Evolutionary conservation across 768 basidiomycete genomes (phyloP), one percentile per base, ranked within the genome.

Genomic region (Cystofilobasidium capitatum): DNA sequence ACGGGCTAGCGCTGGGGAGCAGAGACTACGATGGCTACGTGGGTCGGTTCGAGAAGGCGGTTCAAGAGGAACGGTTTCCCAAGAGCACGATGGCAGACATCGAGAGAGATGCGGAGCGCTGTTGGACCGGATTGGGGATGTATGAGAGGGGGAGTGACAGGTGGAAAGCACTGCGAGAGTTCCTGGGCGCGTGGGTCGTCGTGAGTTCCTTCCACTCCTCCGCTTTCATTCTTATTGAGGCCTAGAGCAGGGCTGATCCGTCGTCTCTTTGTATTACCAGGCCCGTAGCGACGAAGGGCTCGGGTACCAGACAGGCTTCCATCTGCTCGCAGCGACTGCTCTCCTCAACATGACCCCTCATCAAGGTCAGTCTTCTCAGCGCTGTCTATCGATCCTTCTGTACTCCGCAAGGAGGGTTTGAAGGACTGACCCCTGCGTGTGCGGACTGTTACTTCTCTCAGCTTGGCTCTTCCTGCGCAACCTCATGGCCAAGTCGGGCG

Each of bases 211-310:
- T 37, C 16, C 29, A 2, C 14, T 29, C 35, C 35, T 13, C 44
- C 61, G 6, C 16, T 49, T 24, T n/a, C 16, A 29, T 49, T 51
- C 22, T 16, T 1, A 5, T 16, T 9, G 29, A 24, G 14, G 17
- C 29, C n/a, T 26, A 49, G 20, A 29, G 1, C 36, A 29, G 65
- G 16, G 26, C 36, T 49, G 42, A 26, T 22, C 3, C n/a, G 3
- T 10, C n/a, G n/a, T 14, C 24, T 26, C 7, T 26, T 24, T 14
- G 5, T 1, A 5, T 54, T 24, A 44, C 2, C 35, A 68, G 66
- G 66, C 66, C 24, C 47, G 66, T 16, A 62, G 59, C 17, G 66
- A 68, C 37, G 66, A 68, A 14, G 66, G 66, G 12, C 66, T 68
- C 29, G 37, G 37, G 12, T 68, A 68, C 26, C 33, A 42, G n/a